Base-by-base conservation (phyloP, 1,284 basidiomycete species). In the Malassezia yamatoensis region DNA sequence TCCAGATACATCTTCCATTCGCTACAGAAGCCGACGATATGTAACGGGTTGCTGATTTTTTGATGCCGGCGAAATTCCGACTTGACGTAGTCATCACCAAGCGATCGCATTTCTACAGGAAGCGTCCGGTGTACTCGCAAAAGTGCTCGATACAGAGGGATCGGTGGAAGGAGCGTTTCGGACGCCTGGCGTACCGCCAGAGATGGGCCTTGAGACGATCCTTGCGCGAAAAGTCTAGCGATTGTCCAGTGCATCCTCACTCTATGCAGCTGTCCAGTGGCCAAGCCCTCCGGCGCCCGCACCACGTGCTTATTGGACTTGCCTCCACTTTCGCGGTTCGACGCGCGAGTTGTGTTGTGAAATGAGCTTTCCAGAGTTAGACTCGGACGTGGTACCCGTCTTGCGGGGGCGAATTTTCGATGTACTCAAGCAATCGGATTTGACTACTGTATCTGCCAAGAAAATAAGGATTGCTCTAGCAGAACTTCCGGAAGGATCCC, bases 1-100 rank as follows among this genome's bases (percentile, higher is more conserved):
- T 75, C 72, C 16, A 74, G 60, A 51, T 75, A 75, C 45, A 68
- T 60, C 59, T 74, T 74, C 74, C 74, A 75, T 41, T 71, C 67
- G 42, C 66, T 65, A 16, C 74, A 60, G 54, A 75, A 75, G 2
- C 66, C 72, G 5, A 75, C 61, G 38, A 74, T 67, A 24, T 75
- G 72, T 9, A 71, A 62, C 12, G 72, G 72, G 33, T 74, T 74
- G 51, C 67, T 65, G 37, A 72, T 66, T 13, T 38, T 43, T 39
- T 54, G 55, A 58, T 74, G 72, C 2, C 70, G 54, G 11, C 61
- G 61, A 45, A 74, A 74, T 49, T 74, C 72, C 49, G 72, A 72
- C 51, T 72, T 72, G 51, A 75, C 61, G 56, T 75, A 75, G 36
- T 65, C 60, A 51, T 75, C 74, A 36, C 74, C 74, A 15, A 75